Base-by-base conservation (phyloP, 2,329 filamentous ascomycete genomes). In the Alternaria rosae region DNA sequence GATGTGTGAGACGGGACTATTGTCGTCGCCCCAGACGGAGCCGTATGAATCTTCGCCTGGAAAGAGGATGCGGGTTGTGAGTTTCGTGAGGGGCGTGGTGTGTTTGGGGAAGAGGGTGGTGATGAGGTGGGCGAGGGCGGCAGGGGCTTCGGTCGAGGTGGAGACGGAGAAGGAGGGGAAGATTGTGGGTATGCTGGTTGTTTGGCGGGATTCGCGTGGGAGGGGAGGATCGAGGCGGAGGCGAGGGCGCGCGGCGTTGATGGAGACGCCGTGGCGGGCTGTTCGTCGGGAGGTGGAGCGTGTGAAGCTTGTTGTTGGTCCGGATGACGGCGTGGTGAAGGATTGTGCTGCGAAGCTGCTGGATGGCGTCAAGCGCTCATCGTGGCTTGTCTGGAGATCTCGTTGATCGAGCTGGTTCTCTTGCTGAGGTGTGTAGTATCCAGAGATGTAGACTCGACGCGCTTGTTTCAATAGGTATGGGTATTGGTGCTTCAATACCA, bases 1-100 rank as follows among this genome's bases (percentile, higher is more conserved):
- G 3, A 79, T 76, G 23, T 80, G 69, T 8, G 71, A 74, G 50
- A 79, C 66, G 0, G 81, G 80, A 17, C 74, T 78, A 43, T 70
- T 57, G 26, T 80, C 75, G 58, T 81, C 78, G 28, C 73, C 69
- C 80, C 80, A 83, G 8, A 82, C 76, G 9, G 65, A 70, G 44
- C 67, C 70, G 65, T 81, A 81, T 11, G 74, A 71, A 42, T 78
- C 72, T 4, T 72, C 70, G 9, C 79, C 80, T 0, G 80, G 78
- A 47, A 80, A 82, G 58, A 79, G 78, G 47, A 82, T 74, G 9
- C 80, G 76, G 23, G 81, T 62, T 57, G 81, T 76, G 23, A 82
- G 67, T 15, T 76, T 69, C 58, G 78, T 53, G 12, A 55, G 60
- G 10, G 52, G 75, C 6, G 21, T 59, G n/a, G 50, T 71, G 17